Evolutionary conservation across 192 early-diverging fungal species (phyloP), one percentile per base, ranked within the genome.

Genomic region (Podila horticola): DNA sequence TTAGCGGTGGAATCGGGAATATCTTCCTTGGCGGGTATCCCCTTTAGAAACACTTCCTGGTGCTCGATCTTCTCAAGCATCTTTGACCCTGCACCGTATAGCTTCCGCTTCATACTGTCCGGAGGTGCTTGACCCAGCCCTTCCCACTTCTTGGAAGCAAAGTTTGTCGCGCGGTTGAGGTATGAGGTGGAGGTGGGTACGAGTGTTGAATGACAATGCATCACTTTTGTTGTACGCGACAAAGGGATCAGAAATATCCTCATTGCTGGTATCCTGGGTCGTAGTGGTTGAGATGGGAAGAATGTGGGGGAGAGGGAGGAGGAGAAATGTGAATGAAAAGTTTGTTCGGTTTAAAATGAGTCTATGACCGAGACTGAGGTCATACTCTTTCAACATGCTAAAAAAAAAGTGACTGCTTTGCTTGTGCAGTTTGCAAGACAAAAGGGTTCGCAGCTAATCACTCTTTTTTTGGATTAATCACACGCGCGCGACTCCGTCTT

Each of bases 11-110:
- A 57, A 30, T 64, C 62, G 64, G 76, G 71, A 13, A 84, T 28
- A 66, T 84, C 79, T 45, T 84, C 83, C 57, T 89, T 91, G 17
- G 75, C 82, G 29, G 92, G 92, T 7, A 95, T 77, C 34, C 86
- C 87, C 67, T 95, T 95, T 29, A 95, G 74, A 79, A 95, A 95
- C 58, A 88, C 91, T 82, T 95, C 93, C 36, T 86, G 85, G 67
- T 93, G 89, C 70, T 93, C 91, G 41, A 92, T 87, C 64, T 84
- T 87, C 74, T 94, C 92, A 85, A 95, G 88, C 59, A 95, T 84
- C 20, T 82, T 67, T 29, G 86, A 86, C 34, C 93, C 93, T 26
- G 82, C 83, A 17, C 76, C 26, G 66, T 91, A 90, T 13, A 93
- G 83, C 24, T 86, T 86, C 31, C 82, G 79, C 41, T 91, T 90